phyloP scores from a whole-genome alignment of 352 stramenopile species.

The Ophiocytium majus region DNA sequence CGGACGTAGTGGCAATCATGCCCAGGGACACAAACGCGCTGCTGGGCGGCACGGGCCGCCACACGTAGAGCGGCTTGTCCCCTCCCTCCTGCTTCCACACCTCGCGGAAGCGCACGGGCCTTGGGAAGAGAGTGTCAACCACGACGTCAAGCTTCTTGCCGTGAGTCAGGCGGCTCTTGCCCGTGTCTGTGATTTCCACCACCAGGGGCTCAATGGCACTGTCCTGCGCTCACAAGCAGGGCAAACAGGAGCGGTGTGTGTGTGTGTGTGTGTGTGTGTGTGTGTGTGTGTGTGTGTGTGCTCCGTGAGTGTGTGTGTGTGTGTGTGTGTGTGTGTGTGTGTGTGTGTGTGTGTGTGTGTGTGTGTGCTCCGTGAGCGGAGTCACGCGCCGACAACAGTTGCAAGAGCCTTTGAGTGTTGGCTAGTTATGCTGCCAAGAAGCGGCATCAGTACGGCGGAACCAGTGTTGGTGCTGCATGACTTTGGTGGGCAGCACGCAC shows the following conservation, averaged over 20 bases:
- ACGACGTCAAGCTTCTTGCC: constrained; percentile 78
- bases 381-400: too few relatives aligned
- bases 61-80: constrained; percentile 78
- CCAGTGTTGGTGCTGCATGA: not conserved
- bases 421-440: not conserved
- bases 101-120: constrained; percentile 74
- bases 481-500: not conserved
- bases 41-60: constrained; percentile 76
- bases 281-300: too few relatives aligned
- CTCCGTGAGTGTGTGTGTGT: too few relatives aligned
- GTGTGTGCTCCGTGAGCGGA: too few relatives aligned
- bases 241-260: too few relatives aligned
- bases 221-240: too few relatives aligned
- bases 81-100: constrained; percentile 71
- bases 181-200: constrained; percentile 77
- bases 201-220: constrained; percentile 59
- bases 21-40: constrained; percentile 79
- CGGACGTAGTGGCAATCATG: constrained; percentile 74
- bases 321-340: too few relatives aligned
- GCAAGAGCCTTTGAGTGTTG: not conserved
- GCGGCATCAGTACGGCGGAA: not conserved
- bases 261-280: too few relatives aligned
- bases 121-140: constrained; percentile 72
- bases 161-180: constrained; percentile 64
- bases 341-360: too few relatives aligned